These are phyloP conservation scores for Arthrobotrys sinensis DNA, from an alignment of 2,329 filamentous ascomycete genomes.

Conservation along the genomic window DNA sequence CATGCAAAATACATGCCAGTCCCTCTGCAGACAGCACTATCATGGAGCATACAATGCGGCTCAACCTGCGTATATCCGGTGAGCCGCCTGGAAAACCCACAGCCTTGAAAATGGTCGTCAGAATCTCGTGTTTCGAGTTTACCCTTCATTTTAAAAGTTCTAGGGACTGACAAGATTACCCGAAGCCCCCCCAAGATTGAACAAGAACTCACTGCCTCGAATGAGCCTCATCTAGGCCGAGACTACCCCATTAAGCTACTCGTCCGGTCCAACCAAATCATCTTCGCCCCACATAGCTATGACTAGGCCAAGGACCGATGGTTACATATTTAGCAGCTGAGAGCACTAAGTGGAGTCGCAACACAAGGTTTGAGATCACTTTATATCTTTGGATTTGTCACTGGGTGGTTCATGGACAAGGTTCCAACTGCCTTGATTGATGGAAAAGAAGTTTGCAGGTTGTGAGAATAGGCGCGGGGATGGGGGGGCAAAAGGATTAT, in stretches of 20 bases:
- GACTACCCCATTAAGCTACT: neutral
- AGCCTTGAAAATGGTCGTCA: neutral
- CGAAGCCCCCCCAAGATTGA: neutral
- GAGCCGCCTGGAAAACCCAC: neutral
- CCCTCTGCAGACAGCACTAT: no score
- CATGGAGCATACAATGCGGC: neutral
- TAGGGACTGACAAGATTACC: slow-evolving; percentile 12
- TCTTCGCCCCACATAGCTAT: slow-evolving; percentile 19
- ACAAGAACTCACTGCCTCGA: slow-evolving; percentile 11
- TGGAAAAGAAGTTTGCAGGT: neutral
- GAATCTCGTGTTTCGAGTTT: slow-evolving; percentile 19
- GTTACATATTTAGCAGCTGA: slow-evolving; percentile 50
- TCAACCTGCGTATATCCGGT: neutral
- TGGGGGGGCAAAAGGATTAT: slow-evolving; percentile 12
- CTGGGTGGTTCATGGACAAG: slow-evolving; percentile 27
- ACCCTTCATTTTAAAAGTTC: neutral
- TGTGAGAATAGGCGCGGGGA: slow-evolving; percentile 26
- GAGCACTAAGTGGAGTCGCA: slow-evolving; percentile 15
- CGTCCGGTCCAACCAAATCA: slow-evolving; percentile 13
- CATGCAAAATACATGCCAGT: no score
- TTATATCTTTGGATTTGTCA: slow-evolving; percentile 39
- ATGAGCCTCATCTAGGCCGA: slow-evolving; percentile 36
- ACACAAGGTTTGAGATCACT: slow-evolving; percentile 16
- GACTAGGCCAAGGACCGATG: slow-evolving; percentile 28
- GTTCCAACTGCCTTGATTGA: slow-evolving; percentile 4